These are phyloP conservation scores for Furcasterigmium sp. DNA, from an alignment of 2,329 filamentous ascomycete genomes.

Conservation along the genomic window DNA sequence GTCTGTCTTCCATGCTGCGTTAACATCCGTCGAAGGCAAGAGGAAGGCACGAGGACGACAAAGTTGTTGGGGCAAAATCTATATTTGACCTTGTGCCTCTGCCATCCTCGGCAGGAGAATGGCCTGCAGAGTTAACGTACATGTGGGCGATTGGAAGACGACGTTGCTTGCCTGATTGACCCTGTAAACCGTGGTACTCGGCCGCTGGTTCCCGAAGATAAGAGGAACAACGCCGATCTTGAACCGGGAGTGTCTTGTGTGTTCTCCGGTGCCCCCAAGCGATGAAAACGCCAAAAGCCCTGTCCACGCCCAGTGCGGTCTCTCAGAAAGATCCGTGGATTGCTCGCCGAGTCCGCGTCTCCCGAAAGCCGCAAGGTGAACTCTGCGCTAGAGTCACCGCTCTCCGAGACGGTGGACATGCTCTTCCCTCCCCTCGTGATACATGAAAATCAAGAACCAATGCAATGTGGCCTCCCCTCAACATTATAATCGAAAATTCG, in stretches of 20 bases:
- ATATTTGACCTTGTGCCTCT: slow-evolving; percentile 41
- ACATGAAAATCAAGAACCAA: slow-evolving; percentile 13
- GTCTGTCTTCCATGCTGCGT: slow-evolving; percentile 51
- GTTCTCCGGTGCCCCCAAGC: slow-evolving; percentile 11
- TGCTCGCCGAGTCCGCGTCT: slow-evolving; percentile 37
- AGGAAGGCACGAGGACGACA: slow-evolving; percentile 28
- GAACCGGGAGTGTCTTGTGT: slow-evolving; percentile 4
- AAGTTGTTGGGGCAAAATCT: slow-evolving; percentile 36
- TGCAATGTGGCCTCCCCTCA: slow-evolving; percentile 6
- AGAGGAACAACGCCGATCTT: slow-evolving; percentile 14
- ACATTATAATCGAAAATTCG: neutral
- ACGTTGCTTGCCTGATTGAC: slow-evolving; percentile 62
- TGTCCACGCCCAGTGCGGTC: slow-evolving; percentile 20
- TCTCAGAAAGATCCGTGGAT: slow-evolving; percentile 16
- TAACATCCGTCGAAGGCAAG: slow-evolving; percentile 13
- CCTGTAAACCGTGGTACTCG: slow-evolving; percentile 29
- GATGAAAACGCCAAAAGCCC: slow-evolving; percentile 13
- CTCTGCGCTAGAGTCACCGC: slow-evolving; percentile 6
- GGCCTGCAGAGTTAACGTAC: slow-evolving; percentile 57
- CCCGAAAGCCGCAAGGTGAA: slow-evolving; percentile 8
- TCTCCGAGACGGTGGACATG: slow-evolving; percentile 8
- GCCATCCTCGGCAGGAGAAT: slow-evolving; percentile 18
- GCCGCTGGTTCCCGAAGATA: slow-evolving; percentile 6
- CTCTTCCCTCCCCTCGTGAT: slow-evolving; percentile 10
- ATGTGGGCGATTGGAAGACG: slow-evolving; percentile 59